Conservation (phyloP, 2,329 filamentous ascomycete species). For the Trichophyton schoenleinii region DNA sequence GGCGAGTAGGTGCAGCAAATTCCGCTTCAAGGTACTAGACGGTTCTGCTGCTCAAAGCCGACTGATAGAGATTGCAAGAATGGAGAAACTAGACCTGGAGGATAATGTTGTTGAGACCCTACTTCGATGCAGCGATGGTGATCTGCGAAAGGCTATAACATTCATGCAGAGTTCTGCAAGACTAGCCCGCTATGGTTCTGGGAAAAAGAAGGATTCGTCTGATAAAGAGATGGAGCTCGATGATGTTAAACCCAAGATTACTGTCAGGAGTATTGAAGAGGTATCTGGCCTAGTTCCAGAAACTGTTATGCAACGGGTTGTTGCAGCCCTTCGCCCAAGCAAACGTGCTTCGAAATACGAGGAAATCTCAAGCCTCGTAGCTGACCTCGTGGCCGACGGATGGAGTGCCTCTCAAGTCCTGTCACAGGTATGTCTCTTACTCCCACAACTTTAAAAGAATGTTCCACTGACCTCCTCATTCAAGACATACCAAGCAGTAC, state of each 20-base stretch:
- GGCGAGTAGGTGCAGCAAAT: slow-evolving; percentile 87
- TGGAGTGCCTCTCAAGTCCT: slow-evolving; percentile 92
- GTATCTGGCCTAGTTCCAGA: slow-evolving; percentile 91
- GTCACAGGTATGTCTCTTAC: slow-evolving; percentile 46
- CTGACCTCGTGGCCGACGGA: slow-evolving; percentile 86
- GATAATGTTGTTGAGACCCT: slow-evolving; percentile 70
- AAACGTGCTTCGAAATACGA: slow-evolving; percentile 52
- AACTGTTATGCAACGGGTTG: slow-evolving; percentile 54
- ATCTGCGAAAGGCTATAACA: slow-evolving; percentile 91
- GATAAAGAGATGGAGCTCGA: slow-evolving; percentile 42
- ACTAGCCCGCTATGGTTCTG: slow-evolving; percentile 55
- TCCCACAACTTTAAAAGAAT: not conserved
- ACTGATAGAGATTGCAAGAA: slow-evolving; percentile 66
- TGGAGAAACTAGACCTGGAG: slow-evolving; percentile 65
- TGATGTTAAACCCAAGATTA: slow-evolving; percentile 46
- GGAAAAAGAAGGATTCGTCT: slow-evolving; percentile 29
- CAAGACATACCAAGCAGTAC: slow-evolving; percentile 66
- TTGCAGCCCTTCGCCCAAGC: slow-evolving; percentile 63
- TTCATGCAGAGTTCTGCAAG: slow-evolving; percentile 90
- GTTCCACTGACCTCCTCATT: not conserved
- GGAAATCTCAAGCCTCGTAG: slow-evolving; percentile 63
- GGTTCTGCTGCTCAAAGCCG: slow-evolving; percentile 68
- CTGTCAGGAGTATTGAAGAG: slow-evolving; percentile 72
- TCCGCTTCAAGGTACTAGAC: slow-evolving; percentile 92
- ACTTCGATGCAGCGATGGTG: slow-evolving; percentile 80